Evolutionary conservation across 2,329 filamentous ascomycete species (phyloP), one percentile per base, ranked within the genome.

Genomic region (Emergomyces africanus): DNA sequence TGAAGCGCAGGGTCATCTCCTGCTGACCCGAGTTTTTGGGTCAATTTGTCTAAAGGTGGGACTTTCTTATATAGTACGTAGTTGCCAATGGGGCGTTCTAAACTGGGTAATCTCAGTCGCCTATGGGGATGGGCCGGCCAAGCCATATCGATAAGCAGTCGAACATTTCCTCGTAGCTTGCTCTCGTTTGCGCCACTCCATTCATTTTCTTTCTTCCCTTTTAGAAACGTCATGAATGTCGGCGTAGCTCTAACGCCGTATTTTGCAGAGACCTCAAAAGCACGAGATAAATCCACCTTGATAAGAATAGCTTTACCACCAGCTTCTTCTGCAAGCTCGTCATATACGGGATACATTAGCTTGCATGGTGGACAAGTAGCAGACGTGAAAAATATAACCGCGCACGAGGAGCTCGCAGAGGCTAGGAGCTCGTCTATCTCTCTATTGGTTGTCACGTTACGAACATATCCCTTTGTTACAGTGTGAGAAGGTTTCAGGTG

Each of bases 311-410:
- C 85, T 65, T 85, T 85, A 37, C 81, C 75, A 1, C 82, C 85
- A 33, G 85, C 79, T 69, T 95, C 87, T 30, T 81, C 82, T 1
- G 91, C 90, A 0, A 96, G 78, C 63, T 89, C 79, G 61, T 95
- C 87, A 67, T 89, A 97, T 0, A 86, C 74, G 0, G 91, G 89
- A 66, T 96, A 95, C 1, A 92, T 80, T 18, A 83, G 74, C 71
- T 88, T 92, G 79, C 92, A 96, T 0, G 91, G 90, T 0, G 84
- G 81, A 68, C 91, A 96, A 2, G 86, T 94, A 1, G 87, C 83
- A 3, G 89, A 95, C 0, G 92, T 96, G 75, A 97, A 97, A 77
- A 96, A 96, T 59, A 96, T 80, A 42, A 92, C 82, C 0, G 89
- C 89, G 61, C 86, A 90, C 0, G 87, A 85, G 5, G 81, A 78